These are phyloP conservation scores for Backusella sp. DNA, from an alignment of 192 early-diverging fungal species.

Conservation along the genomic window DNA sequence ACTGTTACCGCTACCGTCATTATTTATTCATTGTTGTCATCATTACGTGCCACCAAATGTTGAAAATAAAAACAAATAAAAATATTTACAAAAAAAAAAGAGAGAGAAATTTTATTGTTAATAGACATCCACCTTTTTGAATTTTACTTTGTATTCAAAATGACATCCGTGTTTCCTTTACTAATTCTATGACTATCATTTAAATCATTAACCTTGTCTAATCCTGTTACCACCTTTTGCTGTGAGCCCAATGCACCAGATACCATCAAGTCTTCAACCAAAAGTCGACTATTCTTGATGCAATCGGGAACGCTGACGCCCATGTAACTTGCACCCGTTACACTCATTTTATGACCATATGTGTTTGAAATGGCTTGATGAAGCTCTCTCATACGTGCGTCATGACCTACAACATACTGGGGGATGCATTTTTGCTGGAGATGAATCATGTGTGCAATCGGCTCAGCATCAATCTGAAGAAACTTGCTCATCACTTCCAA, in stretches of 20 bases:
- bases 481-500: slow-evolving; percentile 55
- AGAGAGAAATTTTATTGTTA: neutral
- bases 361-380: slow-evolving; percentile 50
- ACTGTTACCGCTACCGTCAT: neutral
- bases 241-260: slow-evolving; percentile 39
- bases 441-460: slow-evolving; percentile 49
- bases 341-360: slow-evolving; percentile 62
- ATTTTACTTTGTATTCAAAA: slow-evolving; percentile 14
- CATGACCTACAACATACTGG: slow-evolving; percentile 84
- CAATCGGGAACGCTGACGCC: slow-evolving; percentile 89
- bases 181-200: slow-evolving; percentile 15
- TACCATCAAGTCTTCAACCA: slow-evolving; percentile 55
- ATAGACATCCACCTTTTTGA: neutral
- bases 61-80: neutral
- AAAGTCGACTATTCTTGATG: slow-evolving; percentile 62
- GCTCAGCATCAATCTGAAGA: slow-evolving; percentile 52
- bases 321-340: slow-evolving; percentile 79
- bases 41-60: neutral
- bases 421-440: slow-evolving; percentile 81
- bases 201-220: slow-evolving; percentile 12
- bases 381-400: slow-evolving; percentile 62
- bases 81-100: neutral
- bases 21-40: neutral
- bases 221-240: slow-evolving; percentile 30
- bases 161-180: slow-evolving; percentile 9